phyloP scores from a whole-genome alignment of 2,329 filamentous ascomycete species.

The Cordyceps fumosorosea region DNA sequence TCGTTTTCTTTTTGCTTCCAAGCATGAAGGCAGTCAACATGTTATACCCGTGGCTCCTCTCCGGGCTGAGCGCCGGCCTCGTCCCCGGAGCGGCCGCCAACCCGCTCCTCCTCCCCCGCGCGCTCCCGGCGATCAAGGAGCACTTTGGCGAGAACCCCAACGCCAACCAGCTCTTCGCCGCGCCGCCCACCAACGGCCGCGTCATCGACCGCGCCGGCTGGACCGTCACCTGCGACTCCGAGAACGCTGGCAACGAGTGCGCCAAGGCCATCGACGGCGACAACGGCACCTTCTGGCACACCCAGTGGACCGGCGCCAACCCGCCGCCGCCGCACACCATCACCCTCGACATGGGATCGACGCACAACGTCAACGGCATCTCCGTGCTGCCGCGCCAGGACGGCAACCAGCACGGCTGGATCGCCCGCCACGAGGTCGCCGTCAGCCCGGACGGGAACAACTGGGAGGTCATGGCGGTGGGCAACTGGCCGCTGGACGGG shows the following conservation, averaged over 20 bases:
- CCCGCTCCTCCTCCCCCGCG: not conserved
- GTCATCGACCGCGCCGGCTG: slow-evolving; percentile 16
- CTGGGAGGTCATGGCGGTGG: slow-evolving; percentile 23
- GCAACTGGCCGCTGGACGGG: slow-evolving; percentile 24
- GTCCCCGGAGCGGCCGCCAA: not conserved
- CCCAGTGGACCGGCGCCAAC: slow-evolving; percentile 5
- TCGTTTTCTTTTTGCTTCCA: not conserved
- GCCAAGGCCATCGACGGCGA: slow-evolving; percentile 24
- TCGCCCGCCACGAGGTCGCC: slow-evolving; percentile 23
- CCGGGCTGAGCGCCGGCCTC: not conserved
- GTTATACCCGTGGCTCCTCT: not conserved
- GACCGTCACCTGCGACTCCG: slow-evolving; percentile 22
- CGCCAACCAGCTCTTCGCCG: slow-evolving; percentile 7
- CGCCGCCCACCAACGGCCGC: not conserved
- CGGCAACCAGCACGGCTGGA: slow-evolving; percentile 21
- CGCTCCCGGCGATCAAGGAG: not conserved
- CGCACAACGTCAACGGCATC: slow-evolving; percentile 23
- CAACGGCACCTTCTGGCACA: slow-evolving; percentile 25
- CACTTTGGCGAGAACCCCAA: slow-evolving; percentile 10
- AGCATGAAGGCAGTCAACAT: not conserved
- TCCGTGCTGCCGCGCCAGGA: slow-evolving; percentile 25
- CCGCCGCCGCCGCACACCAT: slow-evolving; percentile 23
- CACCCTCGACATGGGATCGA: slow-evolving; percentile 24
- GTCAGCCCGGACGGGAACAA: slow-evolving; percentile 23
- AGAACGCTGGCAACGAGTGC: slow-evolving; percentile 22